Evolutionary conservation across 148 eudicot genomes (phyloP).

Genomic region (Arctostaphylos glauca): DNA sequence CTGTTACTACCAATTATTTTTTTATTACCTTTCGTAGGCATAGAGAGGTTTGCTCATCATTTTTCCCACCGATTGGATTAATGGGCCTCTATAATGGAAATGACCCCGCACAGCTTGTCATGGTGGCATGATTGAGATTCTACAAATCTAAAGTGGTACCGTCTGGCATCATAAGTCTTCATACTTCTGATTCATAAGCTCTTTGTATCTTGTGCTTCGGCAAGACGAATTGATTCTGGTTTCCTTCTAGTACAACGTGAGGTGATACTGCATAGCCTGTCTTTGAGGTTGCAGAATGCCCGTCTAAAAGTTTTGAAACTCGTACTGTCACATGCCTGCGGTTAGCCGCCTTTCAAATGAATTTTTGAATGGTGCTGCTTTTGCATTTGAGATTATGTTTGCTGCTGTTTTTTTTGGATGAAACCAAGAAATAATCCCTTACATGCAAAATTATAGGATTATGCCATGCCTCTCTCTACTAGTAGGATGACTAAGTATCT

Average conservation of each 20-base stretch:
- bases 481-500: background rate
- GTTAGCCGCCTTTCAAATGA: too few relatives aligned
- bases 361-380: too few relatives aligned
- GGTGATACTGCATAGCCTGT: too few relatives aligned
- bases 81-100: background rate
- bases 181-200: background rate
- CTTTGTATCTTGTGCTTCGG: background rate
- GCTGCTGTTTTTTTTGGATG: too few relatives aligned
- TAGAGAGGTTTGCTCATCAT: background rate
- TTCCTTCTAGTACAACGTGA: background rate
- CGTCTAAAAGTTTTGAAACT: too few relatives aligned
- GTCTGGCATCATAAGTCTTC: background rate
- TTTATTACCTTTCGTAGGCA: background rate
- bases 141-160: background rate
- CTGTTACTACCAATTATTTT: background rate
- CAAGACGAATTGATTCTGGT: too few relatives aligned
- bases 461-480: background rate
- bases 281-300: too few relatives aligned
- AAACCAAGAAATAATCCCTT: too few relatives aligned
- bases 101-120: background rate
- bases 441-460: background rate
- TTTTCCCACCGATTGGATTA: background rate
- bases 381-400: too few relatives aligned
- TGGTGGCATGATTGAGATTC: conserved; percentile 3
- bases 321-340: too few relatives aligned